Conservation (phyloP, 257 asterid genomes). For the Nemophila menziesii region DNA sequence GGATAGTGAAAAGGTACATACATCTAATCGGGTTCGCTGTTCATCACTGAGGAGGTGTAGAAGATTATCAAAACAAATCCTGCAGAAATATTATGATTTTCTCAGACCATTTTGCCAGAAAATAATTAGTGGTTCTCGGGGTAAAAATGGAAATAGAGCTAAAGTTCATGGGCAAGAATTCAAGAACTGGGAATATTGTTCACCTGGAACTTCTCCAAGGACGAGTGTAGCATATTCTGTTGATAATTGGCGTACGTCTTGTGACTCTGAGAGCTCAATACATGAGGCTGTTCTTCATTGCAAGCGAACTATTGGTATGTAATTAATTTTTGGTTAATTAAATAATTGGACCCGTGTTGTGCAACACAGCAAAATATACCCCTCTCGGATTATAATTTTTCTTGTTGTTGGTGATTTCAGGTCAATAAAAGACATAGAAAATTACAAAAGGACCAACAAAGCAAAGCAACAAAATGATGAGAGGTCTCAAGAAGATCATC, state of each 20-base stretch:
- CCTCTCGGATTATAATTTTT: neutral
- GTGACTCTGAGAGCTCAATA: constrained; percentile 87
- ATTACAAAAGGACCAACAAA: neutral
- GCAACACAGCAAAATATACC: no score
- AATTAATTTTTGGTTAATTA: no score
- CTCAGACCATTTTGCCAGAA: constrained; percentile 33
- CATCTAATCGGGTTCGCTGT: constrained; percentile 21
- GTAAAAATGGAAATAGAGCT: constrained; percentile 2
- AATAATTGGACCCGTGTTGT: no score
- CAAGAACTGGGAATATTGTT: constrained; percentile 24
- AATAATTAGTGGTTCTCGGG: constrained; percentile 8
- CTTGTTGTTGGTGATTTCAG: neutral
- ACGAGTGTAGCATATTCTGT: constrained; percentile 49
- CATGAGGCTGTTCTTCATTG: constrained; percentile 89
- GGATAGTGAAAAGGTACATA: constrained; percentile 5
- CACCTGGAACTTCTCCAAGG: constrained; percentile 50
- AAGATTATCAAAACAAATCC: constrained; percentile 33
- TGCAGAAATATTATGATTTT: constrained; percentile 40
- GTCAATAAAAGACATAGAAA: neutral
- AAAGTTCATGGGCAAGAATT: neutral
- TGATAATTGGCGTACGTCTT: constrained; percentile 61
- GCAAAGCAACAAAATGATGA: neutral
- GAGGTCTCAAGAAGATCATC: neutral
- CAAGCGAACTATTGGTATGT: constrained; percentile 43
- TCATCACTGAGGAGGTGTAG: constrained; percentile 42